Evolutionary conservation across 2,329 filamentous ascomycete species (phyloP), one percentile per base, ranked within the genome.

Genomic region (Plenodomus lindquistii): DNA sequence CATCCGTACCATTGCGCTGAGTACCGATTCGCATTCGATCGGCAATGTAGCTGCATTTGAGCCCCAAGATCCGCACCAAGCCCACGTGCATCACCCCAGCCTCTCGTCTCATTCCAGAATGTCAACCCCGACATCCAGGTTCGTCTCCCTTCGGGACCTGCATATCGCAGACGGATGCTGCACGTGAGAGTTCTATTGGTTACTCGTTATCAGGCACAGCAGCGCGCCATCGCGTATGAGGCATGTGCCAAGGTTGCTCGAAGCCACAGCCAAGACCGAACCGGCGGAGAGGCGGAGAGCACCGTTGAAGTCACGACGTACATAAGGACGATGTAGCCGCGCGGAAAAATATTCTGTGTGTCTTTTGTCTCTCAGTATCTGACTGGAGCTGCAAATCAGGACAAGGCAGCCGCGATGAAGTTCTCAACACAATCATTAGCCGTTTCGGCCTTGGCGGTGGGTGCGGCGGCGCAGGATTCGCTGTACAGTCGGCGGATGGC

Each of bases 161-260:
- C 46, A 48, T 40, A 37, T 40, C 49, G 24, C 29, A 43, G 43
- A 46, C 50, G 34, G 27, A 40, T 15, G 39, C 38, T 40, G 52
- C 65, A 67, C 65, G 63, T 67, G 65, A 57, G 44, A n/a, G 13
- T 39, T 41, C 62, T 53, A 66, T 60, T 66, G 63, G 65, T 18
- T 47, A 44, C 24, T 48, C 54, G 55, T 57, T 66, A 66, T 66
- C 63, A 57, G 50, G 50, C 20, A 48, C 48, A 37, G 37, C 35
- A 39, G 31, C 29, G 41, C 44, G 43, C 42, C 47, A 53, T 46
- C 19, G 52, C 48, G 6, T 19, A 55, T 55, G 24, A 65, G 62
- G 63, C 52, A 67, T 61, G 62, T 66, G 62, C 60, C 62, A 54
- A 64, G 62, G 39, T n/a, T 20, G 35, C 37, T 43, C 56, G 59